A percentile compares a stretch with the other conserved stretches of the same genome.
phyloP scores from a whole-genome alignment of 805 yeast species.

The Candida corydali region DNA sequence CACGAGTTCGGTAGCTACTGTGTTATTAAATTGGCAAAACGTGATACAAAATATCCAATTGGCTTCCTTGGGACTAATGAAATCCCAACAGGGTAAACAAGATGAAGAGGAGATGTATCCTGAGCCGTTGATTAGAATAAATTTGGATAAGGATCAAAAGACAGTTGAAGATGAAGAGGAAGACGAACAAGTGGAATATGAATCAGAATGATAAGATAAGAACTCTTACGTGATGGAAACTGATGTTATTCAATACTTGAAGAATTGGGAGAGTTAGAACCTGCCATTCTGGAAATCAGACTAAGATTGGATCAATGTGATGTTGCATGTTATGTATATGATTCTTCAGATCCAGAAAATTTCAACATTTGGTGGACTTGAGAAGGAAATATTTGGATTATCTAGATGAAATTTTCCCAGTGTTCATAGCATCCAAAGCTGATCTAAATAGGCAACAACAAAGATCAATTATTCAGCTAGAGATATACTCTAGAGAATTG shows the following conservation, averaged over 20 bases:
- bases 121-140: constrained; percentile 60
- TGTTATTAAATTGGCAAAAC: constrained; percentile 63
- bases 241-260: constrained; percentile 90
- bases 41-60: constrained; percentile 57
- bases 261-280: constrained; percentile 84
- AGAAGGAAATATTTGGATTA: constrained; percentile 54
- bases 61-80: constrained; percentile 51
- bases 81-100: constrained; percentile 38
- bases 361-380: constrained; percentile 74
- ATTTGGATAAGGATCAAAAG: constrained; percentile 39
- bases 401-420: constrained; percentile 66
- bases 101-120: constrained; percentile 45
- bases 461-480: constrained; percentile 81
- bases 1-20: constrained; percentile 53
- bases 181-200: no score
- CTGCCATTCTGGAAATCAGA: constrained; percentile 72
- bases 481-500: constrained; percentile 67
- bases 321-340: constrained; percentile 84
- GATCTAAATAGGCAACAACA: constrained; percentile 96
- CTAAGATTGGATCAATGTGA: constrained; percentile 78
- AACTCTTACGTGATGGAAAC: constrained; percentile 89
- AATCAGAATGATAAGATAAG: no score
- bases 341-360: constrained; percentile 93
- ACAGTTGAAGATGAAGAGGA: constrained; percentile 8
- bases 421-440: constrained; percentile 90